Evolutionary conservation across 139 green algal genomes (phyloP).

Genomic region (Tetradesmus lagerheimii): DNA sequence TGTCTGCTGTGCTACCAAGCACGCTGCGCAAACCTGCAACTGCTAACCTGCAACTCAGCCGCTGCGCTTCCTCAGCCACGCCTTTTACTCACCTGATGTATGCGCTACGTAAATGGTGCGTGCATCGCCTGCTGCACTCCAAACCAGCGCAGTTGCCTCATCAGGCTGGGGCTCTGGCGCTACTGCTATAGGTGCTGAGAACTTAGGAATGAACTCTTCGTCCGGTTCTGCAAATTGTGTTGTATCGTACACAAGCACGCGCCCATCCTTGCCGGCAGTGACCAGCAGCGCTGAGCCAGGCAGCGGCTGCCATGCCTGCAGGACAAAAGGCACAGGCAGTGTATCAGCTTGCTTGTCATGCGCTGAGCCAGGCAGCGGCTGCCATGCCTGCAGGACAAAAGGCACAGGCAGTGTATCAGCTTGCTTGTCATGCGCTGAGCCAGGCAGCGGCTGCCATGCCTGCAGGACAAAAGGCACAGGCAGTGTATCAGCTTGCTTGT

Average conservation of each 20-base stretch:
- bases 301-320: constrained; percentile 40
- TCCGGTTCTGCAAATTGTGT: constrained; percentile 13
- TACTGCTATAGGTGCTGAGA: constrained; percentile 19
- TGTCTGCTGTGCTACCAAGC: neutral
- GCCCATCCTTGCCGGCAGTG: constrained; percentile 35
- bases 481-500: too few species aligned
- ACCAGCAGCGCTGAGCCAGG: neutral
- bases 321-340: neutral
- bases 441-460: constrained; percentile 36
- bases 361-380: neutral
- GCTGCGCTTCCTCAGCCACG: neutral
- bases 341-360: too few species aligned
- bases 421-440: too few species aligned
- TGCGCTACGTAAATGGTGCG: constrained; percentile 27
- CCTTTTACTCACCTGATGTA: constrained; percentile 2
- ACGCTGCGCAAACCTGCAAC: neutral
- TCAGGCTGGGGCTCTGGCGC: constrained; percentile 23
- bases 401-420: too few species aligned
- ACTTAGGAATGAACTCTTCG: constrained; percentile 35
- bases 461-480: neutral
- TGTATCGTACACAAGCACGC: constrained; percentile 17
- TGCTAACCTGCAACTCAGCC: neutral
- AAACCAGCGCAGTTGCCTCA: constrained; percentile 15
- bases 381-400: constrained; percentile 25
- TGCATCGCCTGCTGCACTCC: neutral